Conservation (phyloP, 495 filamentous ascomycete genomes). For the Aspergillus affinis region DNA sequence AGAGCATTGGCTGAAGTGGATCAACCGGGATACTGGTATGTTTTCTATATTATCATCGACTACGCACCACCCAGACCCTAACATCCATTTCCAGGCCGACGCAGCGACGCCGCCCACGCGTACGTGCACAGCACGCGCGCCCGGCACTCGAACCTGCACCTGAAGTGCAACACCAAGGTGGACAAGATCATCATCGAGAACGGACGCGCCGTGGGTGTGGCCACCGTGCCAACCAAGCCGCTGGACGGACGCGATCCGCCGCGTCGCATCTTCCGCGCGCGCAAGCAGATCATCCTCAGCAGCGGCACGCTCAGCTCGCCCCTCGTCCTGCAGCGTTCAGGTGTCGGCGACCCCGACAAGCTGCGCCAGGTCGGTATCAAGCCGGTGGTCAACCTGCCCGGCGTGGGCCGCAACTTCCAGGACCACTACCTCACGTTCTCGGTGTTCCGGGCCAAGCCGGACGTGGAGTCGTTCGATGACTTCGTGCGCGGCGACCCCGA, state of each 20-base stretch:
- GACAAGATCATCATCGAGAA: conserved; percentile 78
- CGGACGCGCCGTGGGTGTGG: conserved; percentile 62
- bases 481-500: conserved; percentile 73
- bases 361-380: conserved; percentile 67
- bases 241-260: conserved; percentile 47
- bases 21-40: conserved; percentile 61
- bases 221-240: conserved; percentile 55
- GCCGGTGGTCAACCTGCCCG: conserved; percentile 74
- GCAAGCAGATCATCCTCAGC: conserved; percentile 78
- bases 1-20: conserved; percentile 61
- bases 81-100: conserved; percentile 28
- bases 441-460: conserved; percentile 71
- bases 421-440: conserved; percentile 84
- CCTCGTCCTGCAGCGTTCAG: conserved; percentile 73
- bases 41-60: background rate
- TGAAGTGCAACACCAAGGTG: conserved; percentile 79
- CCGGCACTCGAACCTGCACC: conserved; percentile 67
- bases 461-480: conserved; percentile 77
- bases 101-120: conserved; percentile 72
- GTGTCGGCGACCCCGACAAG: conserved; percentile 70
- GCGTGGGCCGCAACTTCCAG: conserved; percentile 81
- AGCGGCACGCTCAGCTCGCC: conserved; percentile 79
- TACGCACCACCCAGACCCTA: conserved; percentile 4
- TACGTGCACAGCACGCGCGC: conserved; percentile 70
- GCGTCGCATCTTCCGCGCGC: conserved; percentile 61